Evolutionary conservation across 192 early-diverging fungal species (phyloP).

Genomic region (Entomortierella beljakovae): DNA sequence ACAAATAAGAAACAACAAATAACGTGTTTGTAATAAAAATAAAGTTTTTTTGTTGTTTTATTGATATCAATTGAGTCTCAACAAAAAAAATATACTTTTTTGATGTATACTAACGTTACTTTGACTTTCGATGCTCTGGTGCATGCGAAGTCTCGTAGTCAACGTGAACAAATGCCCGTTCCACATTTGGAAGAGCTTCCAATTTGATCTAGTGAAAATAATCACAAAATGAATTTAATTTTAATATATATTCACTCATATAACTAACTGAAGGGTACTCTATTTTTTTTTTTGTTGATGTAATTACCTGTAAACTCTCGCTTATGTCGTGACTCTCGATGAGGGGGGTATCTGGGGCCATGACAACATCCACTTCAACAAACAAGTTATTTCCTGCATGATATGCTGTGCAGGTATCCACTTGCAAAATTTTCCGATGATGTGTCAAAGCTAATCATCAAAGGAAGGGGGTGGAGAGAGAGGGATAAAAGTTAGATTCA

Average conservation of each 20-base stretch:
- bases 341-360: conserved; percentile 85
- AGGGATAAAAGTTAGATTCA: no score
- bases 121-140: conserved; percentile 74
- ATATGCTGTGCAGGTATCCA: conserved; percentile 88
- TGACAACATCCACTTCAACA: conserved; percentile 97
- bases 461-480: not conserved
- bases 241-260: no score
- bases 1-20: no score
- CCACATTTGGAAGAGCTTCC: conserved; percentile 86
- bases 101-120: conserved; percentile 12
- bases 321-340: conserved; percentile 92
- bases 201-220: conserved; percentile 68
- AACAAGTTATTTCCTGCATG: conserved; percentile 89
- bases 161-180: conserved; percentile 93
- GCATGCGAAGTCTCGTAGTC: conserved; percentile 92
- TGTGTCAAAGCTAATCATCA: conserved; percentile 71
- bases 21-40: no score
- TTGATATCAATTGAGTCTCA: not conserved
- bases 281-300: not conserved
- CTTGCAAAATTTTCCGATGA: conserved; percentile 72
- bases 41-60: not conserved
- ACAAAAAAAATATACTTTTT: not conserved
- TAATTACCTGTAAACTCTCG: conserved; percentile 77
- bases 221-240: not conserved
- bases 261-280: not conserved